A percentile compares a stretch with the other conserved stretches of the same genome.
Conservation (phyloP, 768 basidiomycete species). For the Mycena kentingensis region DNA sequence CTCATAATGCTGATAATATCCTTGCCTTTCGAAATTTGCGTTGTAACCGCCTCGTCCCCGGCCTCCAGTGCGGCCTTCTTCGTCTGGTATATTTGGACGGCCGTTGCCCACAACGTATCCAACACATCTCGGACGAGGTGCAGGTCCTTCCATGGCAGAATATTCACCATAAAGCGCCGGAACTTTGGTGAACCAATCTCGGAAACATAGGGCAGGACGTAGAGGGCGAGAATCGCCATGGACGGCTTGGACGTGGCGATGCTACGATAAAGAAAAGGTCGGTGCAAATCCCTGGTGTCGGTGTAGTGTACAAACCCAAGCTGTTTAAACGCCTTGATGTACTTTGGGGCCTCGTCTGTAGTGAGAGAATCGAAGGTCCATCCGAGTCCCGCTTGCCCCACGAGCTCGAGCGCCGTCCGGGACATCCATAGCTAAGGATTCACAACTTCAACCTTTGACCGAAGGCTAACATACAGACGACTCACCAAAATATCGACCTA, state of each 20-base stretch:
- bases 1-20: constrained; percentile 35
- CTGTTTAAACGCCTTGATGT: constrained; percentile 33
- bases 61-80: constrained; percentile 35
- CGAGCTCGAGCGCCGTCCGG: constrained; percentile 48
- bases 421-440: constrained; percentile 33
- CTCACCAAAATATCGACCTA: constrained; percentile 33
- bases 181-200: constrained; percentile 36
- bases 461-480: not conserved
- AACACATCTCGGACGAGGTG: constrained; percentile 33
- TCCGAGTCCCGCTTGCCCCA: constrained; percentile 51
- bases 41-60: constrained; percentile 30
- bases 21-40: constrained; percentile 35
- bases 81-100: constrained; percentile 33
- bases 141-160: constrained; percentile 30
- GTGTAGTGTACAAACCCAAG: constrained; percentile 33
- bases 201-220: constrained; percentile 30
- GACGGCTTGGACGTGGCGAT: not conserved
- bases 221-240: constrained; percentile 20
- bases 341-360: constrained; percentile 35
- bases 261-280: not conserved
- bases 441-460: too few relatives aligned
- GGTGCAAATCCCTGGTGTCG: not conserved
- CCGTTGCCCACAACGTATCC: constrained; percentile 36
- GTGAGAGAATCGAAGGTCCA: constrained; percentile 44
- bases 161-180: constrained; percentile 35